Evolutionary conservation across 805 yeast species (phyloP).

Genomic region (Sporopachydermia quercuum): DNA sequence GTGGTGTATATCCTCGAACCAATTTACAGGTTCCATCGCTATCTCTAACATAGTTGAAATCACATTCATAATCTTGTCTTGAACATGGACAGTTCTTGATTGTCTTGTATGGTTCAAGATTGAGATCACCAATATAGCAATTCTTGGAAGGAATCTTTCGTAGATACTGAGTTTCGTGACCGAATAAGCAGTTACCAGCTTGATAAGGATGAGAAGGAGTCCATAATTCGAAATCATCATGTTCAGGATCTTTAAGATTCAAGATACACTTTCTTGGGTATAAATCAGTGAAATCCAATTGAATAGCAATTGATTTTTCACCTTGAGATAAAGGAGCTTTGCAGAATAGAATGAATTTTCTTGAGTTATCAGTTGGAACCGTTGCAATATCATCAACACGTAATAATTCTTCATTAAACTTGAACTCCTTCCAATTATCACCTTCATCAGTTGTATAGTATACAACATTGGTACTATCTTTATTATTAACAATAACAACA

Average conservation of each 20-base stretch:
- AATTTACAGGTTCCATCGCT: constrained; percentile 75
- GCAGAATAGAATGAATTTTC: constrained; percentile 58
- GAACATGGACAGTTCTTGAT: constrained; percentile 68
- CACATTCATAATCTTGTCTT: constrained; percentile 86
- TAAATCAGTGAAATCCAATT: constrained; percentile 42
- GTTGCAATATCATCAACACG: constrained; percentile 64
- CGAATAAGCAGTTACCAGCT: constrained; percentile 40
- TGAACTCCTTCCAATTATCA: constrained; percentile 49
- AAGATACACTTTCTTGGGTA: constrained; percentile 40
- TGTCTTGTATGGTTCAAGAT: constrained; percentile 41
- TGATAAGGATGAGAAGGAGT: constrained; percentile 41
- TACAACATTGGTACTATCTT: constrained; percentile 41
- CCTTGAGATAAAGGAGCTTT: constrained; percentile 29
- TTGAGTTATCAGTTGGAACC: constrained; percentile 81
- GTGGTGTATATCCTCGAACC: constrained; percentile 57
- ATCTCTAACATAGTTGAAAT: constrained; percentile 61
- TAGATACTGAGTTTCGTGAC: constrained; percentile 47
- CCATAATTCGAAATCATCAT: constrained; percentile 51
- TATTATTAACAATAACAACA: constrained; percentile 51
- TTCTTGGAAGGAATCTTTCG: constrained; percentile 43
- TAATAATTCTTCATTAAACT: constrained; percentile 44
- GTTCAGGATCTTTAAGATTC: constrained; percentile 26
- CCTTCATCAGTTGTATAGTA: constrained; percentile 72
- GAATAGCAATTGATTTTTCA: constrained; percentile 29
- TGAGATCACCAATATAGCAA: constrained; percentile 57